Evolutionary conservation across 345 rosid genomes (phyloP).

Genomic region (Bruguiera sexangula): DNA sequence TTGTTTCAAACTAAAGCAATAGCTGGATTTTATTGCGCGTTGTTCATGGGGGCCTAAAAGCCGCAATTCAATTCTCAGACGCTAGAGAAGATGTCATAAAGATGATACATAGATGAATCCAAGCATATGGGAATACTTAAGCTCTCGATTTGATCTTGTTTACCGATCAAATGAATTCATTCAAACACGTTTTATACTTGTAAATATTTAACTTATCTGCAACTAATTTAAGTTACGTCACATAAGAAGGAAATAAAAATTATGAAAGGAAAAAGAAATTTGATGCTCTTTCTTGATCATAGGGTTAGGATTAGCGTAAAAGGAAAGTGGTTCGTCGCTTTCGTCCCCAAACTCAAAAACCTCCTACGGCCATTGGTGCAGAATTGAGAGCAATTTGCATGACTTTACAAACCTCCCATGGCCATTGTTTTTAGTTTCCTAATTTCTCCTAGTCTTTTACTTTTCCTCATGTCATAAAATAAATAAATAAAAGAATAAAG

Average conservation of each 20-base stretch:
- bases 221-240: no score
- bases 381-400: no score
- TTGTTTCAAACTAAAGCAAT: background rate
- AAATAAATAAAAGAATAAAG: no score
- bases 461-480: no score
- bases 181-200: no score
- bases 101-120: background rate
- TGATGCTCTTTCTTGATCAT: background rate
- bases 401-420: no score
- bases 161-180: background rate
- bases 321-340: constrained; percentile 5
- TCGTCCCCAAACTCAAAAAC: background rate
- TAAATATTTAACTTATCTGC: no score
- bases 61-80: constrained; percentile 13
- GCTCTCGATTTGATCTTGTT: background rate
- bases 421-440: no score
- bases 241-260: background rate
- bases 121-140: background rate
- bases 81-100: background rate
- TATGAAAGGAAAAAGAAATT: background rate
- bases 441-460: no score
- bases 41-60: constrained; percentile 6
- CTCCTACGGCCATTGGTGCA: background rate
- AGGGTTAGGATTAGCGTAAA: background rate
- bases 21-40: constrained; percentile 12